phyloP scores from a whole-genome alignment of 106 monocot species.

The Dioscorea alata region DNA sequence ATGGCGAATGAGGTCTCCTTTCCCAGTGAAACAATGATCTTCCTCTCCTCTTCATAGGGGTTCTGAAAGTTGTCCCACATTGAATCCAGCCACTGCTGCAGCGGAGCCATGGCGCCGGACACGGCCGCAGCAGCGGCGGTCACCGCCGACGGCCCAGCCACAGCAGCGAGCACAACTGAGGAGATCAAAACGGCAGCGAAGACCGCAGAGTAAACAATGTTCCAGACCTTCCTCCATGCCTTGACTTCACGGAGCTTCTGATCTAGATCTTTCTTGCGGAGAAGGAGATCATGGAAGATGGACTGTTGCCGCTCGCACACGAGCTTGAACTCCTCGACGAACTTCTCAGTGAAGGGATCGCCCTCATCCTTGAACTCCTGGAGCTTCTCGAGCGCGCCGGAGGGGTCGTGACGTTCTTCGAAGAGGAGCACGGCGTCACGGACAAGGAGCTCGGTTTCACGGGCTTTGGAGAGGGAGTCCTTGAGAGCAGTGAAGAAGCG shows the following conservation, averaged over 20 bases:
- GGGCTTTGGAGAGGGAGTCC: slow-evolving; percentile 33
- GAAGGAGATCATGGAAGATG: slow-evolving; percentile 31
- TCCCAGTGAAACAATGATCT: slow-evolving; percentile 30
- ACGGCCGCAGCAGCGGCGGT: slow-evolving; percentile 34
- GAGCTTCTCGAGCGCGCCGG: slow-evolving; percentile 28
- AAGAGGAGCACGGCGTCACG: slow-evolving; percentile 31
- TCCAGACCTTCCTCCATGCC: slow-evolving; percentile 44
- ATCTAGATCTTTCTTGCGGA: slow-evolving; percentile 27
- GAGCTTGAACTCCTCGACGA: slow-evolving; percentile 30
- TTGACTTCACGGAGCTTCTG: slow-evolving; percentile 28
- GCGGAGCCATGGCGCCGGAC: slow-evolving; percentile 31
- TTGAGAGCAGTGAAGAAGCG: slow-evolving; percentile 46
- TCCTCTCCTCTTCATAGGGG: slow-evolving; percentile 29
- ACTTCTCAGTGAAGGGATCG: slow-evolving; percentile 41
- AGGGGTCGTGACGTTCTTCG: background rate
- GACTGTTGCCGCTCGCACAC: slow-evolving; percentile 37
- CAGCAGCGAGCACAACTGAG: slow-evolving; percentile 40
- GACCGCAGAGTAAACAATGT: slow-evolving; percentile 27
- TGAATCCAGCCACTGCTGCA: slow-evolving; percentile 53
- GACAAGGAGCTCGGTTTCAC: slow-evolving; percentile 28
- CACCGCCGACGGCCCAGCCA: slow-evolving; percentile 44
- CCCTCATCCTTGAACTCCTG: slow-evolving; percentile 26
- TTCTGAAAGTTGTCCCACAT: slow-evolving; percentile 41
- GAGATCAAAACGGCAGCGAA: slow-evolving; percentile 42
- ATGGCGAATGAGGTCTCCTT: slow-evolving; percentile 28